Conservation (phyloP, 2,329 filamentous ascomycete species). For the Pestalotiopsis sp. region DNA sequence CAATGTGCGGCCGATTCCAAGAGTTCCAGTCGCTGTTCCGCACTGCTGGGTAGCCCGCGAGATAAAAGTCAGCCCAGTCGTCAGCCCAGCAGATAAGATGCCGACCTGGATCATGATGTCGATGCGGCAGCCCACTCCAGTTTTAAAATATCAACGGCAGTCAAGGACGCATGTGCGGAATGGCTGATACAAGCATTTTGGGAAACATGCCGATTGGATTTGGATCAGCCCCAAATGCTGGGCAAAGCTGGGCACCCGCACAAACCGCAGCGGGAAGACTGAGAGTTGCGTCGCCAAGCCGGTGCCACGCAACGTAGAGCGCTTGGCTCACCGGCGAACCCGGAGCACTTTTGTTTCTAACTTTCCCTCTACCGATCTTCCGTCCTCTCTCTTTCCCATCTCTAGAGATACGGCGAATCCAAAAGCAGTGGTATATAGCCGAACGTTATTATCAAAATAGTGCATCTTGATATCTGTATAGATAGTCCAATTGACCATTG, state of each 20-base stretch:
- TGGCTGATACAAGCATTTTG: not conserved
- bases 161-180: not conserved
- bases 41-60: not conserved
- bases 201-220: not conserved
- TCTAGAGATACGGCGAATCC: not conserved
- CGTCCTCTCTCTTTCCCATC: too few relatives aligned
- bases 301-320: not conserved
- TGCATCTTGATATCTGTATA: not conserved
- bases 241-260: not conserved
- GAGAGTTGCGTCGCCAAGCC: not conserved
- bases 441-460: not conserved
- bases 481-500: not conserved
- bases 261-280: not conserved
- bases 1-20: not conserved
- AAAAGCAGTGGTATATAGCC: not conserved
- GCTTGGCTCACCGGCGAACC: not conserved
- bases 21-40: not conserved
- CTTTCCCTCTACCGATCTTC: not conserved
- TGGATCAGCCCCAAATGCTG: not conserved
- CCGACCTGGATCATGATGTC: not conserved
- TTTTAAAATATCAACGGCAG: not conserved
- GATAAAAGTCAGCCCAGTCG: not conserved
- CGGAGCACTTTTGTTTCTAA: not conserved
- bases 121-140: not conserved
- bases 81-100: not conserved